A percentile compares a stretch with the other conserved stretches of the same genome.
Conservation (phyloP, 306 rosid genomes). For the Cicer cuneatum region DNA sequence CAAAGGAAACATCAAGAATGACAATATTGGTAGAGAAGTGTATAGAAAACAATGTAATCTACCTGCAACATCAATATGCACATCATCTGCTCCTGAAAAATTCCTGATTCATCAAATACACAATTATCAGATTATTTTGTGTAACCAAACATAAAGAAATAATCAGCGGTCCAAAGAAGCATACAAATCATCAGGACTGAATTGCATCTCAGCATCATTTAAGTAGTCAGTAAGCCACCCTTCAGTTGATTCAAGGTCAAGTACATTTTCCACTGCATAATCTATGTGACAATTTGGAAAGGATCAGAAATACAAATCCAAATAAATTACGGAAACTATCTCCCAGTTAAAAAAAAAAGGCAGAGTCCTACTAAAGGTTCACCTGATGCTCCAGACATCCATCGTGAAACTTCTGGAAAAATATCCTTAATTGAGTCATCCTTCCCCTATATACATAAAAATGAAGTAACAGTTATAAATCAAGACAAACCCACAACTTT, state of each 20-base stretch:
- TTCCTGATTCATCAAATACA: constrained; percentile 63
- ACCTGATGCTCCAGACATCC: constrained; percentile 73
- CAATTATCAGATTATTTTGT: constrained; percentile 46
- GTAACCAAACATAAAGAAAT: constrained; percentile 12
- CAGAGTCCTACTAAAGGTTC: constrained; percentile 39
- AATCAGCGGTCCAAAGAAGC: constrained; percentile 49
- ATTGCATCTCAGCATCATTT: constrained; percentile 71
- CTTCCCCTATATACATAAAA: constrained; percentile 59
- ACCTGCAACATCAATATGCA: constrained; percentile 76
- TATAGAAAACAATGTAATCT: constrained; percentile 37
- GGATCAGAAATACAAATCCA: constrained; percentile 7
- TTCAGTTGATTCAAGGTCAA: constrained; percentile 70
- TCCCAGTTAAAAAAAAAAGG: background rate
- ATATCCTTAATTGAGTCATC: constrained; percentile 58
- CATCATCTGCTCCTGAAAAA: constrained; percentile 62
- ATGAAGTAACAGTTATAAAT: constrained; percentile 20
- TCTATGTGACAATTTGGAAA: constrained; percentile 38
- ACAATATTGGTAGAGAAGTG: constrained; percentile 7
- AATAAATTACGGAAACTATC: constrained; percentile 4
- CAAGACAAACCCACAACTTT: constrained; percentile 21
- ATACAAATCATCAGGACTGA: constrained; percentile 81
- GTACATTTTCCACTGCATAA: constrained; percentile 56
- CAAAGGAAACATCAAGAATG: constrained; percentile 31
- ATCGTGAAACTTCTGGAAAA: constrained; percentile 62
- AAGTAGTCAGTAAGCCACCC: constrained; percentile 89